A percentile compares a stretch with the other conserved stretches of the same genome.
These are phyloP conservation scores for Hericium alpestre DNA, from an alignment of 768 basidiomycete species.

Conservation along the genomic window DNA sequence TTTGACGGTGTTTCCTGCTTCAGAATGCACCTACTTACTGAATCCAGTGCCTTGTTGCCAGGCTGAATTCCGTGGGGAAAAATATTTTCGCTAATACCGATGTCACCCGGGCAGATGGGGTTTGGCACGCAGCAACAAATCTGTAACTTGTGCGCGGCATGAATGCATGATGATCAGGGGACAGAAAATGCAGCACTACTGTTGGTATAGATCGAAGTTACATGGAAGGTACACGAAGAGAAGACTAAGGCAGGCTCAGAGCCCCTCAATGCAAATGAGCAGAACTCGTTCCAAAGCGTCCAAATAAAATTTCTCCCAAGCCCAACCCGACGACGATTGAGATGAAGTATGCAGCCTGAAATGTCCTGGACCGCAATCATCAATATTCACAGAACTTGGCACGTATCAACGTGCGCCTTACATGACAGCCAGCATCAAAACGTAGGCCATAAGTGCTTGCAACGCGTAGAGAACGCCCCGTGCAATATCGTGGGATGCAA, in stretches of 20 bases:
- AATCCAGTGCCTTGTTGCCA: no score
- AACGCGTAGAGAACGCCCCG: constrained; percentile 57
- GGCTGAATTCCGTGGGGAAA: no score
- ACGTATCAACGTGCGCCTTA: constrained; percentile 25
- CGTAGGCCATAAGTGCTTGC: constrained; percentile 54
- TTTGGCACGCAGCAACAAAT: no score
- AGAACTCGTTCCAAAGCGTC: constrained; percentile 30
- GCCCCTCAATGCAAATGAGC: background rate
- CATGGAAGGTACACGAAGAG: background rate
- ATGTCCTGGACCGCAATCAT: constrained; percentile 47
- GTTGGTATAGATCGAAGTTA: background rate
- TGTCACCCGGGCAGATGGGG: no score
- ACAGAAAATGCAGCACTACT: no score
- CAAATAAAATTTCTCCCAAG: constrained; percentile 66
- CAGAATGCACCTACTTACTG: background rate
- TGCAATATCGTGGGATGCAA: constrained; percentile 52
- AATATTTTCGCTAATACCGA: no score
- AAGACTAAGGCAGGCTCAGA: background rate
- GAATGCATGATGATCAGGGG: no score
- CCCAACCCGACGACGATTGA: constrained; percentile 61
- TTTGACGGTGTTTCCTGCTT: background rate
- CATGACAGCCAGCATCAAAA: constrained; percentile 79
- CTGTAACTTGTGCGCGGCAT: no score
- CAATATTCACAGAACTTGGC: no score
- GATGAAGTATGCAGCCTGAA: constrained; percentile 69